phyloP scores from a whole-genome alignment of 78 protist species.

The Monosiga brevicollis region DNA sequence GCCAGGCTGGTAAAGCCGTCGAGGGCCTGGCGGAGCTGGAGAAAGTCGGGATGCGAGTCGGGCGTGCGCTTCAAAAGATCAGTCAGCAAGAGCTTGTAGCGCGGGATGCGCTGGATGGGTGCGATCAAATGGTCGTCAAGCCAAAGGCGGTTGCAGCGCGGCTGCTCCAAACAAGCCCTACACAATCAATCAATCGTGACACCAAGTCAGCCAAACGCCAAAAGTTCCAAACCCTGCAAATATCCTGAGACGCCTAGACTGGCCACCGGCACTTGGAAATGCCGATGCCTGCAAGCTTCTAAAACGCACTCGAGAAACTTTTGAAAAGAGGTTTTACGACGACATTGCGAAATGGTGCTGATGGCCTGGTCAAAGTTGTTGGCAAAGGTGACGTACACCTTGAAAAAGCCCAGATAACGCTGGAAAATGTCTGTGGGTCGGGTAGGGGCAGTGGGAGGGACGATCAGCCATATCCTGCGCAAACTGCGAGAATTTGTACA shows the following conservation, averaged over 20 bases:
- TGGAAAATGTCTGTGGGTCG: no score
- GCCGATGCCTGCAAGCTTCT: no score
- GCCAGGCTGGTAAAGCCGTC: neutral
- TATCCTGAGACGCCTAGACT: no score
- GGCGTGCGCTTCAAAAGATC: conserved; percentile 19
- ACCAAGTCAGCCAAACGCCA: no score
- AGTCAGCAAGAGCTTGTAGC: conserved; percentile 16
- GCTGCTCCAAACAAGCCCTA: neutral
- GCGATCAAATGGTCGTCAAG: conserved; percentile 4
- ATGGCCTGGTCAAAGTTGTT: neutral
- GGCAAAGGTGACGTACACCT: neutral
- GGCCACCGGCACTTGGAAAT: no score
- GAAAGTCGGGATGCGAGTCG: neutral
- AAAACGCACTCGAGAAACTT: neutral
- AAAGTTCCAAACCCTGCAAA: no score
- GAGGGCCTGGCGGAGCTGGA: neutral
- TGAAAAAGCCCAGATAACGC: neutral
- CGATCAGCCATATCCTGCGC: no score
- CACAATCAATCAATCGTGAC: no score
- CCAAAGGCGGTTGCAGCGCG: neutral
- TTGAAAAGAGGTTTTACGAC: neutral
- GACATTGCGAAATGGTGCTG: neutral
- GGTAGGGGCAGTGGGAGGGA: no score
- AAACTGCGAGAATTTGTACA: no score
- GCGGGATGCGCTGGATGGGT: conserved; percentile 35